phyloP scores from a whole-genome alignment of 108 stramenopile genomes.

The Nitzschia sp. region DNA sequence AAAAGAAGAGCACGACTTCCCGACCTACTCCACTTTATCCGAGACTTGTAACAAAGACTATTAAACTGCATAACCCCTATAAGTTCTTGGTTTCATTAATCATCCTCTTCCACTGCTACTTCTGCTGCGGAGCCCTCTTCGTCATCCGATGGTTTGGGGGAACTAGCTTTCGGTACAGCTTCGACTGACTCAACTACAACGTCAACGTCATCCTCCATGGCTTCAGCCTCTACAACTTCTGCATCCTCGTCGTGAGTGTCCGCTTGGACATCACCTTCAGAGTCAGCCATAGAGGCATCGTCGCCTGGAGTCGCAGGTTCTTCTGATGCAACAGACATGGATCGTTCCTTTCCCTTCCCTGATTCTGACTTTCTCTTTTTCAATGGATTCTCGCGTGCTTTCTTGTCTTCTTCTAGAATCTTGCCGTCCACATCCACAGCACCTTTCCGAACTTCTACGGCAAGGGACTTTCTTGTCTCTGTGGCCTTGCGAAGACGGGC shows the following conservation, averaged over 20 bases:
- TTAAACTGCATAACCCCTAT: too few relatives aligned
- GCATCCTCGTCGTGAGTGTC: slow-evolving; percentile 3
- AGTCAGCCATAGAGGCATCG: neutral
- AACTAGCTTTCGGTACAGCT: neutral
- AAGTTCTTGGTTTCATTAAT: neutral
- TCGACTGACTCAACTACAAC: neutral
- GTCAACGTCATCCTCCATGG: neutral
- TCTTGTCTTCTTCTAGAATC: slow-evolving; percentile 31
- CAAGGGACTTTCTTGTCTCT: slow-evolving; percentile 20
- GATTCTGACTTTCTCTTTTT: slow-evolving; percentile 28
- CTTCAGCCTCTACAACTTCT: neutral
- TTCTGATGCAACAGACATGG: neutral
- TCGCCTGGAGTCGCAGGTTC: neutral
- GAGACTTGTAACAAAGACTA: too few relatives aligned
- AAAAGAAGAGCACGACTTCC: too few relatives aligned
- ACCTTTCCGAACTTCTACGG: slow-evolving; percentile 18
- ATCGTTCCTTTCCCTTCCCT: neutral
- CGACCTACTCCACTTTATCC: too few relatives aligned
- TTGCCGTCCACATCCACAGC: slow-evolving; percentile 12
- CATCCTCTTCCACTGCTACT: neutral
- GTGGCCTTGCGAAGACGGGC: slow-evolving; percentile 18
- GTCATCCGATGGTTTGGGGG: too few relatives aligned
- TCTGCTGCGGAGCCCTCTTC: neutral
- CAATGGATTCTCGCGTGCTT: slow-evolving; percentile 41
- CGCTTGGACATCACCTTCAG: neutral